These are phyloP conservation scores for Delitschia confertaspora DNA, from an alignment of 495 filamentous ascomycete species.

Conservation along the genomic window DNA sequence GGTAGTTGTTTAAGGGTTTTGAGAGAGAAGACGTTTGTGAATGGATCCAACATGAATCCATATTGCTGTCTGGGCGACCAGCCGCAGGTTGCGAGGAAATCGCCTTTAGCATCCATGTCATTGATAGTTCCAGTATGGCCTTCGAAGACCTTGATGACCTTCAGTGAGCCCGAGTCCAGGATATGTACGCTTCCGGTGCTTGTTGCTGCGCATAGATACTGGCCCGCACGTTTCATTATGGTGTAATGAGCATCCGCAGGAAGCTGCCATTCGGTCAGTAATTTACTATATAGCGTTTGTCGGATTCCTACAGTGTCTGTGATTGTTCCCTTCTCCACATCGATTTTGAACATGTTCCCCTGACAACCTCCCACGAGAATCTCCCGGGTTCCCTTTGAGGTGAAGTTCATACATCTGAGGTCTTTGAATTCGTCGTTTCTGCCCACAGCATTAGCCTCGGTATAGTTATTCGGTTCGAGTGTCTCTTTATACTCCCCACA, in stretches of 20 bases:
- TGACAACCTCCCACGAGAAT: constrained; percentile 83
- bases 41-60: constrained; percentile 65
- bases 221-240: constrained; percentile 76
- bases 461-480: background rate
- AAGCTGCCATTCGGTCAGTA: constrained; percentile 31
- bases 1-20: constrained; percentile 75
- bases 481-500: constrained; percentile 22
- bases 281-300: background rate
- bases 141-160: constrained; percentile 75
- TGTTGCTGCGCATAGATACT: constrained; percentile 84
- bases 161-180: constrained; percentile 67
- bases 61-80: constrained; percentile 64
- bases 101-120: constrained; percentile 90
- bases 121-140: constrained; percentile 76
- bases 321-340: constrained; percentile 76
- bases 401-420: constrained; percentile 87
- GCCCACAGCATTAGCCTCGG: constrained; percentile 4
- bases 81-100: constrained; percentile 91
- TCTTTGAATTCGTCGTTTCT: constrained; percentile 70
- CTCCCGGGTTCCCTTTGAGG: constrained; percentile 67
- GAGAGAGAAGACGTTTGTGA: constrained; percentile 90
- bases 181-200: constrained; percentile 75
- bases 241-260: constrained; percentile 67
- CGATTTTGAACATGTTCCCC: constrained; percentile 77
- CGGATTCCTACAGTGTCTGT: constrained; percentile 59